Evolutionary conservation across 2,329 filamentous ascomycete species (phyloP), one percentile per base, ranked within the genome.

Genomic region (Ceratocystis alfenasii): DNA sequence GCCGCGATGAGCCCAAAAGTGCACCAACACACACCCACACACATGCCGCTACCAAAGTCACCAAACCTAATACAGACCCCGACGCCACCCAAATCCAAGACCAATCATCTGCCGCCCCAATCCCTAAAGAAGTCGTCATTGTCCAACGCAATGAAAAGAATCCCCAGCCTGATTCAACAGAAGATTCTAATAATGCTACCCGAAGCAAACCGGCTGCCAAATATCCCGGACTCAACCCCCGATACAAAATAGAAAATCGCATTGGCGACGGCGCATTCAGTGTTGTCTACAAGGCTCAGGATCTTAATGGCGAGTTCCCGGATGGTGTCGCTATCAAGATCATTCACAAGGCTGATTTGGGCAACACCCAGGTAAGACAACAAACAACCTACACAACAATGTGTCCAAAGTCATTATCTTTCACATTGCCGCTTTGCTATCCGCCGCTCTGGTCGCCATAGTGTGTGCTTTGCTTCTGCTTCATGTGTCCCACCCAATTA

Each of bases 191-290:
- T 5, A 17, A n/a, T 12, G 44, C 44, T 28, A 48, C 46, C 17
- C 57, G 59, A 30, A 55, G 50, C 45, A 50, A 46, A 45, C 10
- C 59, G 4, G 44, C 17, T 17, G 12, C 46, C 45, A 62, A 67
- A 41, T 77, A 77, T 63, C 75, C 76, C 1, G 76, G 76, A 36
- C 71, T 77, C 7, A 76, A 77, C 64, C 73, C 79, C 96, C 44
- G 67, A 94, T 64, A 92, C 96, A 77, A 97, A 97, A 82, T 67
- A 25, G 53, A 67, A 57, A 65, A 65, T 22, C 60, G 59, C 22
- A 99, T 99, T 93, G 94, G 94, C 70, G 94, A 97, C 71, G 94
- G 94, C 68, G 94, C 94, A 68, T 99, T 99, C 81, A 97, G 93
- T 80, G 97, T 97, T 73, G 94, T 99, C 70, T 99, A 97, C 76